phyloP scores from a whole-genome alignment of 225 moss, liverwort and hornwort genomes.

The Sphagnum tenellum region DNA sequence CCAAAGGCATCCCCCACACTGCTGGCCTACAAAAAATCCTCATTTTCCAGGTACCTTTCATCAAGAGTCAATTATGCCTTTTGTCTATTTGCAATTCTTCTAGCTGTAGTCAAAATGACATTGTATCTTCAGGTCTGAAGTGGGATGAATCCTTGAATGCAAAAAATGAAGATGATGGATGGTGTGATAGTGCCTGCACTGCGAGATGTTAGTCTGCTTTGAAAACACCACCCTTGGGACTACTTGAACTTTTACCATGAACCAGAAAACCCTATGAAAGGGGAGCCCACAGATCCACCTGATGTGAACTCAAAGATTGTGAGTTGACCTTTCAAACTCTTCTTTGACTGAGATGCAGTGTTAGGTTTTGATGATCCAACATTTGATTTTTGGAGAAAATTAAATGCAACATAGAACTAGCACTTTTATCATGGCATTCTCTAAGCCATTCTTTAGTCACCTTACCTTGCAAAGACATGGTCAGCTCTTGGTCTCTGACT shows the following conservation, averaged over 20 bases:
- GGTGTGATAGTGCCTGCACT: conserved; percentile 72
- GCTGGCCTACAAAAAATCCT: conserved; percentile 80
- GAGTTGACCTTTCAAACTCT: conserved; percentile 8
- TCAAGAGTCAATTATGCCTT: too few relatives aligned
- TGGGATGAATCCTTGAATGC: conserved; percentile 21
- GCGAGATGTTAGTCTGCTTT: conserved; percentile 38
- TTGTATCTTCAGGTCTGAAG: too few relatives aligned
- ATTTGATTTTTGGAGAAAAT: too few relatives aligned
- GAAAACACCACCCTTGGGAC: conserved; percentile 42
- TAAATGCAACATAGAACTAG: too few relatives aligned
- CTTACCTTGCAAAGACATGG: neutral
- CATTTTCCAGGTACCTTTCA: conserved; percentile 54
- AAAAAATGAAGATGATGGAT: conserved; percentile 95
- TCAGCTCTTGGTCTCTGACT: too few relatives aligned
- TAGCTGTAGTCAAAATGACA: too few relatives aligned
- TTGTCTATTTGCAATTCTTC: too few relatives aligned
- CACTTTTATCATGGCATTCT: too few relatives aligned
- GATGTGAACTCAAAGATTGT: conserved; percentile 57
- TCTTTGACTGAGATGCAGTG: too few relatives aligned
- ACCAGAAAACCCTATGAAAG: conserved; percentile 27
- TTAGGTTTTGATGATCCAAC: too few relatives aligned
- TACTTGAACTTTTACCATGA: conserved; percentile 79
- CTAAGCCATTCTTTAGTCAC: too few relatives aligned
- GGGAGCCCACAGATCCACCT: conserved; percentile 37
- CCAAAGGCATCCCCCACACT: conserved; percentile 72